Evolutionary conservation across 1,284 basidiomycete species (phyloP).

Genomic region (Flammula alnicola): DNA sequence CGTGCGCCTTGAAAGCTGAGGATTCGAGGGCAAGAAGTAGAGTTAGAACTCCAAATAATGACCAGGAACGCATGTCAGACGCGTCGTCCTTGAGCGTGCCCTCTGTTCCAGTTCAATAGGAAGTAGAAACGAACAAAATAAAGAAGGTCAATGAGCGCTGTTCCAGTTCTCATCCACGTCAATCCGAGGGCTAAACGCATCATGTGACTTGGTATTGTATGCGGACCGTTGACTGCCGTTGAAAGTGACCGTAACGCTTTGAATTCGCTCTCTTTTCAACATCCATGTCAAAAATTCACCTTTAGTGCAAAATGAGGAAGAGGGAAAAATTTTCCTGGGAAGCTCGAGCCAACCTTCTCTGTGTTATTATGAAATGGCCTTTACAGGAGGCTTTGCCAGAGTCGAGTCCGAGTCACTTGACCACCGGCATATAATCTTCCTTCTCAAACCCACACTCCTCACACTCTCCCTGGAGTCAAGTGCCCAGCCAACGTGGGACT

Average conservation of each 20-base stretch:
- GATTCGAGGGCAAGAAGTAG: slow-evolving; percentile 37
- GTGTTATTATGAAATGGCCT: background rate
- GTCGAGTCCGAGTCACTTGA: background rate
- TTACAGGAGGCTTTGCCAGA: background rate
- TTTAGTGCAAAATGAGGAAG: too few species aligned
- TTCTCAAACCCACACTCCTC: background rate
- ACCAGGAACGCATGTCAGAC: slow-evolving; percentile 41
- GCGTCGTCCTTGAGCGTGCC: slow-evolving; percentile 1
- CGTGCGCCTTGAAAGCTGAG: slow-evolving; percentile 71
- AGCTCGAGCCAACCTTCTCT: background rate
- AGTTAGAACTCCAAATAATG: slow-evolving; percentile 39
- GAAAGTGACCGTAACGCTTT: too few species aligned
- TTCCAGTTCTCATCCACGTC: too few species aligned
- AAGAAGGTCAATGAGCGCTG: background rate
- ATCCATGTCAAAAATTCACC: too few species aligned
- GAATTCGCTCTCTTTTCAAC: too few species aligned
- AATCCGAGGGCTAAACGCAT: too few species aligned
- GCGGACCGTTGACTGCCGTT: too few species aligned
- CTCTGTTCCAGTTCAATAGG: background rate
- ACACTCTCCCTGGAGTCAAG: background rate
- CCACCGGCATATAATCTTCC: too few species aligned
- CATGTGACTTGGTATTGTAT: too few species aligned
- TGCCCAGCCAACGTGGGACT: slow-evolving; percentile 7
- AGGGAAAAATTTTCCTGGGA: background rate
- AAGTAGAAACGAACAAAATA: background rate